phyloP scores from a whole-genome alignment of 352 stramenopile genomes.

The Phytophthora macrochlamydospora region DNA sequence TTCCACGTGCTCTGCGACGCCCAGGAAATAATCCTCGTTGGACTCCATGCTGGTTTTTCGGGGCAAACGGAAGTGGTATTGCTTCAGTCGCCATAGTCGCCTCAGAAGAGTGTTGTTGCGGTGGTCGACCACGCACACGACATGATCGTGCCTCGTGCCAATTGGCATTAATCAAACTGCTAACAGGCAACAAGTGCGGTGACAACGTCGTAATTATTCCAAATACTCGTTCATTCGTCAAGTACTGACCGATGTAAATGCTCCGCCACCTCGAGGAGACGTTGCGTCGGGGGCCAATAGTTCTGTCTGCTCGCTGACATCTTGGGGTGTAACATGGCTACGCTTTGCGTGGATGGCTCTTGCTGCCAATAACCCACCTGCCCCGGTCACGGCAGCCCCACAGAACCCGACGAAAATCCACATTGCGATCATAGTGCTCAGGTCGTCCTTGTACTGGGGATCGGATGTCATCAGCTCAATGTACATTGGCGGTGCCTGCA shows the following conservation, averaged over 20 bases:
- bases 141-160: too few relatives aligned
- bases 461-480: conserved; percentile 46
- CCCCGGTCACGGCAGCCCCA: conserved; percentile 30
- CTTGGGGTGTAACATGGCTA: conserved; percentile 49
- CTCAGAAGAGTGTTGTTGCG: too few relatives aligned
- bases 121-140: too few relatives aligned
- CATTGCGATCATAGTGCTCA: conserved; percentile 53
- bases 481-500: conserved; percentile 52
- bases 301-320: conserved; percentile 20
- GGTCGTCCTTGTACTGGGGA: conserved; percentile 42
- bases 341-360: conserved; percentile 42
- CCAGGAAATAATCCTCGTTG: too few relatives aligned
- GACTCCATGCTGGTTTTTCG: too few relatives aligned
- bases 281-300: conserved; percentile 24
- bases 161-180: too few relatives aligned
- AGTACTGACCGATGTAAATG: conserved; percentile 12
- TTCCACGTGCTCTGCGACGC: too few relatives aligned
- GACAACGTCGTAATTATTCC: too few relatives aligned
- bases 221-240: conserved; percentile 1
- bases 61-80: too few relatives aligned
- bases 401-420: conserved; percentile 73
- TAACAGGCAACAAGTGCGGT: too few relatives aligned
- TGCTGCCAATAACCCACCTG: conserved; percentile 37
- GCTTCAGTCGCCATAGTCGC: too few relatives aligned
- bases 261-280: conserved; percentile 14